Conservation (phyloP, 1,139 yeast species). For the Candida tetrigidarum region DNA sequence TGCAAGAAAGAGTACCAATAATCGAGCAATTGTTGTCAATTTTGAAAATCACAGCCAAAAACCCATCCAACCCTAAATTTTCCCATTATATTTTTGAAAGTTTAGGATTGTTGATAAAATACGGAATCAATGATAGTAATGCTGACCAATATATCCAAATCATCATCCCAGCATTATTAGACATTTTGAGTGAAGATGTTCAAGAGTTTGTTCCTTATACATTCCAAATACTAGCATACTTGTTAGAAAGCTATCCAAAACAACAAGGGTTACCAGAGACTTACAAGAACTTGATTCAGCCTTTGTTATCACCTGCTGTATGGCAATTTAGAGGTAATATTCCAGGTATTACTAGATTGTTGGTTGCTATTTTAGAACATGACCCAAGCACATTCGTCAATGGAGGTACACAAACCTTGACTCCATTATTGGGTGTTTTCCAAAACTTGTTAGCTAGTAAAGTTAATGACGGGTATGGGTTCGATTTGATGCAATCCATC, state of each 20-base stretch:
- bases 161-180: constrained; percentile 69
- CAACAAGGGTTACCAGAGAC: constrained; percentile 58
- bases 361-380: constrained; percentile 70
- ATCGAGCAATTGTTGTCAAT: constrained; percentile 72
- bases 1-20: constrained; percentile 46
- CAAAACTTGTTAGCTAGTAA: constrained; percentile 90
- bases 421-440: constrained; percentile 94
- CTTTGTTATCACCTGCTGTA: constrained; percentile 82
- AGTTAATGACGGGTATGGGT: constrained; percentile 78
- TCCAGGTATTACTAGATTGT: constrained; percentile 86
- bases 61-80: constrained; percentile 95
- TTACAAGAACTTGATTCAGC: constrained; percentile 71
- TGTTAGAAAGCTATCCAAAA: constrained; percentile 67
- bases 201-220: constrained; percentile 95
- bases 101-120: constrained; percentile 74
- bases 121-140: constrained; percentile 29
- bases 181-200: constrained; percentile 78
- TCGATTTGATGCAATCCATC: constrained; percentile 79
- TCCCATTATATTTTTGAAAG: constrained; percentile 92
- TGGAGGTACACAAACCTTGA: constrained; percentile 39
- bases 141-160: constrained; percentile 54
- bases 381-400: constrained; percentile 58
- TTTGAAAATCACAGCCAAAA: constrained; percentile 71
- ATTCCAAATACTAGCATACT: constrained; percentile 82
- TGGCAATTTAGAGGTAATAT: constrained; percentile 96